Conservation (phyloP, 2,329 filamentous ascomycete genomes). For the Sordariomycetes sp. region DNA sequence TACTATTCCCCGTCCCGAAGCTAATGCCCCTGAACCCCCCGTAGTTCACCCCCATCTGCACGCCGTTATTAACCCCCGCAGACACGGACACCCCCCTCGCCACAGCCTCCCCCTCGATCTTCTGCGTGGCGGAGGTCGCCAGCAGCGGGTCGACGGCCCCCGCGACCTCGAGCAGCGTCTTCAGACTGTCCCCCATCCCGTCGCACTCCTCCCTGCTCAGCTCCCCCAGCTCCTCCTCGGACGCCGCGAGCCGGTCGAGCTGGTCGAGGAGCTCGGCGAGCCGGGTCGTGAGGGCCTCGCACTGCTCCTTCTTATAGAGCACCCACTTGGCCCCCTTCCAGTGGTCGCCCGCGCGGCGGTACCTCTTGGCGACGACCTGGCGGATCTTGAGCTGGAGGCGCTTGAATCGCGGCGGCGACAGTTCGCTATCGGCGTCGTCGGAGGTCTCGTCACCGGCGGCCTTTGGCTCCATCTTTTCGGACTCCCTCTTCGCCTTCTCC, state of each 20-base stretch:
- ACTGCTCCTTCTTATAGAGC: neutral
- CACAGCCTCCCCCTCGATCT: neutral
- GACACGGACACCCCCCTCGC: neutral
- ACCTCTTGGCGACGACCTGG: neutral
- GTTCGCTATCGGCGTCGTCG: neutral
- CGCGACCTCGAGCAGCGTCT: neutral
- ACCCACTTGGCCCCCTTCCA: neutral
- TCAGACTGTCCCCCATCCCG: neutral
- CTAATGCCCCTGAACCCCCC: neutral
- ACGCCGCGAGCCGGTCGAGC: neutral
- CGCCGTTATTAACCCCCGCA: neutral
- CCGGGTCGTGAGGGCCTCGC: neutral
- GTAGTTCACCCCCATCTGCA: neutral
- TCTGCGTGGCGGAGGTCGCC: neutral
- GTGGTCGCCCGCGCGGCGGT: neutral
- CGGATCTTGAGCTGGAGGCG: neutral
- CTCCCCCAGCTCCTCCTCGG: neutral
- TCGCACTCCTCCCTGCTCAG: neutral
- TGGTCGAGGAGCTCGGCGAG: neutral
- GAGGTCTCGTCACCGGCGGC: neutral
- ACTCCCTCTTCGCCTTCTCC: neutral
- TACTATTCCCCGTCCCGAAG: neutral
- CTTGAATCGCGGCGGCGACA: neutral
- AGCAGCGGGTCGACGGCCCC: neutral
- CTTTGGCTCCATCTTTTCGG: neutral